Conservation (phyloP, 495 filamentous ascomycete genomes). For the Penicillium macrosclerotiorum region DNA sequence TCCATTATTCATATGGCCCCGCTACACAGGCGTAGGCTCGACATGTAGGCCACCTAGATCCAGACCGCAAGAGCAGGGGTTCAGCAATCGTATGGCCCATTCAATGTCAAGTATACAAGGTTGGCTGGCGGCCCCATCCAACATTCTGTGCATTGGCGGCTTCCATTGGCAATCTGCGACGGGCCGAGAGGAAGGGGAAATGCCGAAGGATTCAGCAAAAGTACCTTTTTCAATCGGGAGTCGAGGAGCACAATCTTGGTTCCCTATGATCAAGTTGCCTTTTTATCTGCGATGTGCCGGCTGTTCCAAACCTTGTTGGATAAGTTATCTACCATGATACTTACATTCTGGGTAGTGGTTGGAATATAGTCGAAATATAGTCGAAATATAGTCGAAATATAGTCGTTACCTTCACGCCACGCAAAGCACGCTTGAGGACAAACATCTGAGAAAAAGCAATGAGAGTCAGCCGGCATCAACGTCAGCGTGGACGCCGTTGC, state of each 20-base stretch:
- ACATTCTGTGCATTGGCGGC: not conserved
- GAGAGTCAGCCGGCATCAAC: not conserved
- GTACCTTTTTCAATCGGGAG: not conserved
- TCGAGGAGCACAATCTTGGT: not conserved
- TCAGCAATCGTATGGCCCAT: not conserved
- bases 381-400: too few species aligned
- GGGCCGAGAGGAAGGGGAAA: too few species aligned
- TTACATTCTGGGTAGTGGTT: not conserved
- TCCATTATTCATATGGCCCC: not conserved
- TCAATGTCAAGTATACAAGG: not conserved
- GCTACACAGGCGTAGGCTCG: not conserved
- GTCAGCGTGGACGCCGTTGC: too few species aligned
- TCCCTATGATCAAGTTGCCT: not conserved
- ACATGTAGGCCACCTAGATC: not conserved
- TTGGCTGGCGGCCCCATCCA: too few species aligned
- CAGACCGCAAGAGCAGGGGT: not conserved
- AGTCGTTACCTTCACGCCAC: too few species aligned
- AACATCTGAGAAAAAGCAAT: not conserved
- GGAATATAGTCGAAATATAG: not conserved
- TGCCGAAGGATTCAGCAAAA: not conserved
- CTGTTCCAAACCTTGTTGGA: not conserved
- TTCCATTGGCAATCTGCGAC: not conserved
- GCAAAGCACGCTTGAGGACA: too few species aligned
- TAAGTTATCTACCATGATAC: not conserved
- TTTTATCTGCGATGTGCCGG: not conserved